Base-by-base conservation (phyloP, 1,284 basidiomycete species). In the Trichosporon asahii region DNA sequence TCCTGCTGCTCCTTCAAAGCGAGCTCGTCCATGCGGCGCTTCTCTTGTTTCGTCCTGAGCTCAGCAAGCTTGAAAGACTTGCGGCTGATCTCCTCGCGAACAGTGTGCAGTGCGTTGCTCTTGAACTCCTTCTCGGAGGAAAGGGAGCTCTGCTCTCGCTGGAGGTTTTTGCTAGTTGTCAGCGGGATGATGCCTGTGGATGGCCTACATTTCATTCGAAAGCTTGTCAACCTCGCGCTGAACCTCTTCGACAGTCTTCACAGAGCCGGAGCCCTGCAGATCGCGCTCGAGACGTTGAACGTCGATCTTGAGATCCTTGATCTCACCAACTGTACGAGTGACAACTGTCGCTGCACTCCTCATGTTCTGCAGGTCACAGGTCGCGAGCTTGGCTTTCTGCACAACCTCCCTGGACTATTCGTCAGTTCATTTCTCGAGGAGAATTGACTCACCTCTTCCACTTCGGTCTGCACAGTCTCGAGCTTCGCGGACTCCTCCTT, bases 171-270 rank as follows among this genome's bases (percentile, higher is more conserved):
- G 60, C 93, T 94, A 72, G 15, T 8, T 21, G 69, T 69, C 65
- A 71, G 65, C 0, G 3, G n/a, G 2, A n/a, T 5, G 21, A 3
- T 21, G 11, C 9, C 1, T 0, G n/a, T 25, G 2, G 21, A 7
- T 46, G 83, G 31, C 90, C 76, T 74, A 96, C 94, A 94, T 86
- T 67, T 90, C 85, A 21, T 82, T 82, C 0, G 87, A 85, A 37
- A 94, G 76, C 4, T 83, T 82, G 67, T 91, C 88, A 7, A 95
- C 85, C 76, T 95, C 90, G 27, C 79, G 83, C 79, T 96, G 91
- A 2, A 97, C 90, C 66, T 95, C 93, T 64, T 94, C 92, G 0
- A 89, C 88, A 0, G 93, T 94, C 82, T 90, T 92, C 6, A 88
- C 87, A 14, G 90, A 90, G 2, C 94, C 94, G 1, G 89, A 89